These are phyloP conservation scores for Chlamydomonas incerta DNA, from an alignment of 139 green algal species.

Conservation along the genomic window DNA sequence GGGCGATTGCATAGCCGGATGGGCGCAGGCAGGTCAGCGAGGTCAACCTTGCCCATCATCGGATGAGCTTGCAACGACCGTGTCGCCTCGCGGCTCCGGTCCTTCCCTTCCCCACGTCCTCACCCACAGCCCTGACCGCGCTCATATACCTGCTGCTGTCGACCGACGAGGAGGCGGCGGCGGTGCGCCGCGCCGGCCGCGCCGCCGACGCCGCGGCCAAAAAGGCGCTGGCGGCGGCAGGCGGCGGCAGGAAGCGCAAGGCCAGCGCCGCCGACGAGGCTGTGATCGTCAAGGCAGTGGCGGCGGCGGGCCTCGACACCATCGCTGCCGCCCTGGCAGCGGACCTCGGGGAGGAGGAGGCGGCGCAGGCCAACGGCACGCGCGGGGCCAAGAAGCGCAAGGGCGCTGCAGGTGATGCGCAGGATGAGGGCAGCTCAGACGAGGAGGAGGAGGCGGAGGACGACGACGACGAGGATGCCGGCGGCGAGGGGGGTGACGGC, in stretches of 20 bases:
- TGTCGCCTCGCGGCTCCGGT: no score
- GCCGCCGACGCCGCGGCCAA: neutral
- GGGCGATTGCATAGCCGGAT: no score
- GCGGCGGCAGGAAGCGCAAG: neutral
- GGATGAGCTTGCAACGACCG: no score
- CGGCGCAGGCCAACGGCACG: neutral
- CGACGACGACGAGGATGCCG: neutral
- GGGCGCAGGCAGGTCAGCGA: no score
- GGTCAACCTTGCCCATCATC: no score
- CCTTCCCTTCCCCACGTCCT: no score
- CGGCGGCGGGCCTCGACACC: neutral
- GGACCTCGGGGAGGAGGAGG: neutral
- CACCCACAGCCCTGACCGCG: neutral
- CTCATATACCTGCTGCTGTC: conserved; percentile 6
- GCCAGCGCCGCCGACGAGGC: neutral
- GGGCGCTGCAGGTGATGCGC: no score
- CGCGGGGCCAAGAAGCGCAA: no score
- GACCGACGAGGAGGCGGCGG: neutral
- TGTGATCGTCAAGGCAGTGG: neutral
- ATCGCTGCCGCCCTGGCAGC: neutral
- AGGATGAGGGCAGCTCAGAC: no score
- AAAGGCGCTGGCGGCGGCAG: neutral
- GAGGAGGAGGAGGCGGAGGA: neutral
- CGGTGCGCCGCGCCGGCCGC: neutral
- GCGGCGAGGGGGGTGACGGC: no score